Base-by-base conservation (phyloP, 164 flowering plant genomes). In the Taxillus chinensis region DNA sequence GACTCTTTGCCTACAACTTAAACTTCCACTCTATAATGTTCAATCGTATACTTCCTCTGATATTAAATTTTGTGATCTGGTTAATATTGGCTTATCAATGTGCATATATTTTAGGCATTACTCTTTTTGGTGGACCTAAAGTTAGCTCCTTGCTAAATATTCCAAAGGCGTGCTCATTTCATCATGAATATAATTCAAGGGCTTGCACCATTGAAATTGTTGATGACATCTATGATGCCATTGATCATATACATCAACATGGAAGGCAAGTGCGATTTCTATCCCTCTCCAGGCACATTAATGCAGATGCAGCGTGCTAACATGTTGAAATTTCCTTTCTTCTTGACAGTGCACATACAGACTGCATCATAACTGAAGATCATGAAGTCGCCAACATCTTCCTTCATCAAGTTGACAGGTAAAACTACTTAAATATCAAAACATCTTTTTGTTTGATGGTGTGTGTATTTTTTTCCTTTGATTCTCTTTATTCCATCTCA, bases 161-260 rank as follows among this genome's bases (percentile, higher is more conserved):
- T 62, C 83, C 83, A 37, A 77, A 73, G 74, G 77, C 86, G 5
- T 63, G 8, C 13, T 82, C 96, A 41, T 83, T 95, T 61, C 93
- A 89, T 75, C 95, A 86, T 7, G 97, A 95, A 67, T 95, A 95
- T 79, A 86, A 76, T 67, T 86, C 96, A 51, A 63, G 79, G 78
- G 86, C 92, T 62, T 95, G 97, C 75, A 85, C 99, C 8, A 62
- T 95, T 62, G 99, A 95, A 79, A 74, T 87, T 59, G 97, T 91
- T 64, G 96, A 95, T 69, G 89, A 91, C 75, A 92, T 95, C 5
- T 50, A 75, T 71, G 84, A 81, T 57, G 99, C 99, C 67, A 82
- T 95, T 71, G 86, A 83, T 62, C 99, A 95, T 67, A 91, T 95
- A 70, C 89, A 91, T 73, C 72, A 71, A 61, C 87, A 91, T 79